These are phyloP conservation scores for Cutaneotrichosporon sp. DNA, from an alignment of 1,284 basidiomycete species.

Conservation along the genomic window DNA sequence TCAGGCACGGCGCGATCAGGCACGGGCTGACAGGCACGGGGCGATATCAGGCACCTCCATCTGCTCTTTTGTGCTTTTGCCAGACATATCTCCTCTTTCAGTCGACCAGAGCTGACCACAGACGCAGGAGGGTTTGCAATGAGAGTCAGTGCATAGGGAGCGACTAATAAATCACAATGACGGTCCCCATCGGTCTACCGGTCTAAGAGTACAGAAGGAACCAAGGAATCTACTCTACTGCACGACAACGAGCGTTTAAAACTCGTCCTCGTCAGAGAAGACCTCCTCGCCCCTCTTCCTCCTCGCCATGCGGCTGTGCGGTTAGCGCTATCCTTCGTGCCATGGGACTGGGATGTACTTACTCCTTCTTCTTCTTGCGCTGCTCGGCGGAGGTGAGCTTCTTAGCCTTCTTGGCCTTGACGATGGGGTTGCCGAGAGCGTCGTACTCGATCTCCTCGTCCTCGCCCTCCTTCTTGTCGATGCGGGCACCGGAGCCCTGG, in stretches of 20 bases:
- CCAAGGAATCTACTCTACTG: constrained; percentile 5
- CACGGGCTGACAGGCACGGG: too few relatives aligned
- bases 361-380: constrained; percentile 77
- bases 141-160: constrained; percentile 13
- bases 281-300: too few relatives aligned
- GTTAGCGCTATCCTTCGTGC: too few relatives aligned
- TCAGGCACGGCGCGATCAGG: too few relatives aligned
- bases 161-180: constrained; percentile 11
- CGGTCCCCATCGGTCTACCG: constrained; percentile 4
- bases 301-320: too few relatives aligned
- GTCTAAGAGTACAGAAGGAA: constrained; percentile 6
- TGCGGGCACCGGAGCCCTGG: constrained; percentile 82
- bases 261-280: constrained; percentile 25
- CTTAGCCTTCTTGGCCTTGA: constrained; percentile 70
- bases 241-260: neutral
- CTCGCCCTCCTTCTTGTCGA: constrained; percentile 85
- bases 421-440: constrained; percentile 68
- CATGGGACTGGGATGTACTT: too few relatives aligned
- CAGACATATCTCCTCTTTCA: too few relatives aligned
- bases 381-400: constrained; percentile 78
- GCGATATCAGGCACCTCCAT: too few relatives aligned
- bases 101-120: too few relatives aligned
- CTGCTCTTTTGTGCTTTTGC: too few relatives aligned
- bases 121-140: neutral
- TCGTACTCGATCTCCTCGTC: constrained; percentile 88